Conservation (phyloP, 805 yeast genomes). For the Wilhelminamyces savonicus region DNA sequence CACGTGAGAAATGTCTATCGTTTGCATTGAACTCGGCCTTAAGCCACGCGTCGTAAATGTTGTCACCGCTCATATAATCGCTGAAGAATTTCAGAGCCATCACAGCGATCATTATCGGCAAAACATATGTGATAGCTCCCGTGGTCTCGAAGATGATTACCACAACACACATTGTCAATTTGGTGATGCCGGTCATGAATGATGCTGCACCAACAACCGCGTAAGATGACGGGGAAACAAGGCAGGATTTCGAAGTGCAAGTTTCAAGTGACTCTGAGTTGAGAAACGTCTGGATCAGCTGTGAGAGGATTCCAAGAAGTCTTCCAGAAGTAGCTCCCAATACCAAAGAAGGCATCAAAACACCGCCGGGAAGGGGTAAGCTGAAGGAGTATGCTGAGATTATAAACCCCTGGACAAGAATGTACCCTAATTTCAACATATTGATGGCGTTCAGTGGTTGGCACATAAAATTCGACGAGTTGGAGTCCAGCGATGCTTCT, state of each 20-base stretch:
- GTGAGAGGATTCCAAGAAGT: conserved; percentile 46
- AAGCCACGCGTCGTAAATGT: conserved; percentile 55
- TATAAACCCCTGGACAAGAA: conserved; percentile 46
- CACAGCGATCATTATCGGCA: conserved; percentile 83
- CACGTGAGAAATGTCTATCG: conserved; percentile 1
- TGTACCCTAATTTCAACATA: conserved; percentile 25
- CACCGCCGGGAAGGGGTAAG: conserved; percentile 61
- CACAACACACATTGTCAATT: conserved; percentile 73
- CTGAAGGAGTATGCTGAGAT: conserved; percentile 70
- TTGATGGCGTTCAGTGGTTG: conserved; percentile 18
- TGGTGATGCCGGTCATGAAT: conserved; percentile 72
- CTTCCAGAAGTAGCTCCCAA: conserved; percentile 60
- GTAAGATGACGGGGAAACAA: conserved; percentile 81
- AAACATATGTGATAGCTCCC: conserved; percentile 76
- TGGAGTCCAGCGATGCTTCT: conserved; percentile 7
- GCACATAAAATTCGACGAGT: conserved; percentile 32
- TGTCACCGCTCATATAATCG: conserved; percentile 52
- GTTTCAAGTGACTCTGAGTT: conserved; percentile 26
- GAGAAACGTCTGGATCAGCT: conserved; percentile 38
- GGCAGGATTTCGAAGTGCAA: conserved; percentile 39
- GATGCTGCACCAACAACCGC: conserved; percentile 88
- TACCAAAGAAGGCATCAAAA: conserved; percentile 56
- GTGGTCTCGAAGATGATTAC: conserved; percentile 79
- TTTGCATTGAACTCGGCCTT: conserved; percentile 21
- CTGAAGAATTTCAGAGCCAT: conserved; percentile 68